Evolutionary conservation across 1,284 basidiomycete genomes (phyloP).

Genomic region (Cryptococcus depauperatus): DNA sequence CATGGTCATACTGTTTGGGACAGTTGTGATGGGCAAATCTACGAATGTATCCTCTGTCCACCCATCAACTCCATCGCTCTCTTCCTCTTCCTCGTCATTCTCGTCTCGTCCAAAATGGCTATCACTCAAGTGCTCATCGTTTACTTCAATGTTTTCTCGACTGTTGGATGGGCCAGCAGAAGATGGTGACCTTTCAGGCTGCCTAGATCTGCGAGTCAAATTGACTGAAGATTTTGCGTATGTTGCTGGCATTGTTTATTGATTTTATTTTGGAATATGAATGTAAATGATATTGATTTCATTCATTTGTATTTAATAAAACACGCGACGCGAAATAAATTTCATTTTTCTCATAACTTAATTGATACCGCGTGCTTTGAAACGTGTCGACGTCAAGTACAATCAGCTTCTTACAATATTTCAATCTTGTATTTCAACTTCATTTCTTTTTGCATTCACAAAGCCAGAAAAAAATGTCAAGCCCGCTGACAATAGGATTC

Average conservation of each 20-base stretch:
- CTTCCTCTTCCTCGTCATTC: slow-evolving; percentile 7
- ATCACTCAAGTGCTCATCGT: too few species aligned
- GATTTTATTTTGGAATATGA: neutral
- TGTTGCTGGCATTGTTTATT: neutral
- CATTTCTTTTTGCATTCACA: slow-evolving; percentile 1
- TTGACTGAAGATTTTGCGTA: neutral
- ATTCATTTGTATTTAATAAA: neutral
- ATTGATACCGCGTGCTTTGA: too few species aligned
- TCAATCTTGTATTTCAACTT: slow-evolving; percentile 5
- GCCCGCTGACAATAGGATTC: slow-evolving; percentile 36
- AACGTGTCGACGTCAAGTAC: slow-evolving; percentile 14
- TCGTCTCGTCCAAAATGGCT: neutral
- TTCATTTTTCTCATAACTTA: too few species aligned
- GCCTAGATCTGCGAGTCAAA: neutral
- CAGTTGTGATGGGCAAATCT: slow-evolving; percentile 10
- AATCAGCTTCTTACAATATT: neutral
- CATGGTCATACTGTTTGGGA: neutral
- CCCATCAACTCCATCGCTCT: slow-evolving; percentile 14
- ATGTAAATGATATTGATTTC: slow-evolving; percentile 7
- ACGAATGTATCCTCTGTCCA: slow-evolving; percentile 28
- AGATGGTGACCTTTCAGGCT: neutral
- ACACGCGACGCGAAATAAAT: slow-evolving; percentile 1
- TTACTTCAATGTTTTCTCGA: neutral
- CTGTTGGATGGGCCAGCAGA: slow-evolving; percentile 11
- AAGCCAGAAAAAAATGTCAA: slow-evolving; percentile 20